Evolutionary conservation across 352 stramenopile genomes (phyloP), one percentile per base, ranked within the genome.

Genomic region (Globisporangium solare): DNA sequence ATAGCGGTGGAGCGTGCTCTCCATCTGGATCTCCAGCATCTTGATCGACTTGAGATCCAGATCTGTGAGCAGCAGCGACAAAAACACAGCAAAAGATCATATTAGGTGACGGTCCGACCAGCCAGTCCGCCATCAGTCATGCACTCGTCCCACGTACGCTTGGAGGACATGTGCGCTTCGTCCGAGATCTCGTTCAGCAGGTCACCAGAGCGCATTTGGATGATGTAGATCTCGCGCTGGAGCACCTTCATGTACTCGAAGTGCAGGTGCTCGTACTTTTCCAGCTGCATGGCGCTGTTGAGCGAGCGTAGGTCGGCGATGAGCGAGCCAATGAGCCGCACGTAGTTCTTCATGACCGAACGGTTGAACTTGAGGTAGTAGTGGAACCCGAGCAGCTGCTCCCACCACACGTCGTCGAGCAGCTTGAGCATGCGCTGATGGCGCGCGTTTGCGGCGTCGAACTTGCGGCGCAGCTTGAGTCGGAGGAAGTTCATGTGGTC

Each of bases 401-500:
- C 83, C 80, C 81, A 93, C 83, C 83, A 93, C 27, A 86, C 83
- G 42, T 91, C 71, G 0, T 87, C 76, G 13, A 93, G 41, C 1
- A 93, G 56, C 6, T 51, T 64, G 20, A 58, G 67, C 83, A 93
- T 93, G 2, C 72, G 70, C n/a, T 60, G 65, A 45, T 88, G 69
- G 13, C 80, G 78, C 2, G 68, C 80, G 0, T 51, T 22, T 1
- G 74, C 71, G 1, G 60, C 67, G 24, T 88, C 73, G 49, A 93
- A 93, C 52, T 93, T 91, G 46, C 76, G 79, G 12, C 76, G 58
- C 27, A 93, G 67, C 53, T 89, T 90, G 17, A 89, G 58, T 18
- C 73, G 79, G 12, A 93, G 54, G 42, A 93, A 88, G 47, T 93
- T 83, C 79, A 93, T 88, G 66, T 89, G 68, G 24, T 91, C 79